phyloP scores from a whole-genome alignment of 257 asterid genomes.

The Gentiana straminea region DNA sequence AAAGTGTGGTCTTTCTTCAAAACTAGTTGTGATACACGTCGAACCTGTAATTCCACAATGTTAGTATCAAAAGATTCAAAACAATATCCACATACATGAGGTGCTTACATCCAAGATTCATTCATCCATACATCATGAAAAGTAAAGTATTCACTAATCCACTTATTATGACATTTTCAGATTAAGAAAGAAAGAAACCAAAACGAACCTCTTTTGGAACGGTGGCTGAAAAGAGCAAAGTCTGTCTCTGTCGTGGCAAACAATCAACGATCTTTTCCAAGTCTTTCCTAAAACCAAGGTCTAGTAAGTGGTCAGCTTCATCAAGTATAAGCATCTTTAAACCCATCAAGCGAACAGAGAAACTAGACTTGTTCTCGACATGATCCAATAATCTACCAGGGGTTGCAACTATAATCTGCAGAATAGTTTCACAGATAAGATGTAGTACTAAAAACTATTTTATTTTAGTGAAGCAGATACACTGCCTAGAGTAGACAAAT shows the following conservation, averaged over 20 bases:
- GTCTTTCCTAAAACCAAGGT: slow-evolving; percentile 87
- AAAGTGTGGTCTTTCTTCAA: slow-evolving; percentile 70
- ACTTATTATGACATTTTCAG: neutral
- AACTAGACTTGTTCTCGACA: slow-evolving; percentile 83
- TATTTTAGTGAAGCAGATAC: neutral
- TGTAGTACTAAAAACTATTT: too few species aligned
- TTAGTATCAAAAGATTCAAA: neutral
- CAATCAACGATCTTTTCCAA: slow-evolving; percentile 88
- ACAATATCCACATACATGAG: too few species aligned
- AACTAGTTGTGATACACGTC: slow-evolving; percentile 83
- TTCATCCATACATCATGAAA: too few species aligned
- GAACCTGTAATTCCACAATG: slow-evolving; percentile 49
- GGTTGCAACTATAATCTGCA: slow-evolving; percentile 88
- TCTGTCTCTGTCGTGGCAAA: slow-evolving; percentile 80
- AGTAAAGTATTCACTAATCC: neutral
- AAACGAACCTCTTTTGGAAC: slow-evolving; percentile 73
- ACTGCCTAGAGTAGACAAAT: neutral
- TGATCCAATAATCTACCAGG: slow-evolving; percentile 97
- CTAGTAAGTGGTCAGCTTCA: slow-evolving; percentile 83
- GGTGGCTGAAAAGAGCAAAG: slow-evolving; percentile 81
- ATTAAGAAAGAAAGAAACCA: neutral
- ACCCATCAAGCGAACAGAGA: slow-evolving; percentile 83
- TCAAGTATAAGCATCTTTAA: slow-evolving; percentile 84
- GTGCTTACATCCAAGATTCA: too few species aligned
- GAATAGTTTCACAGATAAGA: slow-evolving; percentile 2